Percentiles rank a stretch among this genome's conserved stretches.
Conservation (phyloP, 1,139 yeast genomes). For the Blastobotrys malaysiensis region DNA sequence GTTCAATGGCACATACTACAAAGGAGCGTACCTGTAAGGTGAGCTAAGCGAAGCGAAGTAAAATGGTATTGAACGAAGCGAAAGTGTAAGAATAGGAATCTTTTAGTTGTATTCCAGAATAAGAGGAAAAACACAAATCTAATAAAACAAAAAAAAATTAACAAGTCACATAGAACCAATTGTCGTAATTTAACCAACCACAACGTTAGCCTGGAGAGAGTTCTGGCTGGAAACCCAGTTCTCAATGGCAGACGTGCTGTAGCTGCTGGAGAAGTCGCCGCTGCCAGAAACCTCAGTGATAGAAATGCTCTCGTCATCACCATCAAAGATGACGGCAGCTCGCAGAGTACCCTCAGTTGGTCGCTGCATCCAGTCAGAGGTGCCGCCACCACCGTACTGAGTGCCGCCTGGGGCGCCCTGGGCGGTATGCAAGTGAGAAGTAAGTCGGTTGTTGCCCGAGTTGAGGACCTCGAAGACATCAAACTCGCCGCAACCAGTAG, state of each 20-base stretch:
- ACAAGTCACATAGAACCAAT: slow-evolving; percentile 1
- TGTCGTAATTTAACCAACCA: not conserved
- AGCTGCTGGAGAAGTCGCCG: slow-evolving; percentile 8
- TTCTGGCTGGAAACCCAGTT: slow-evolving; percentile 5
- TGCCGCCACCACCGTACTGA: slow-evolving; percentile 64
- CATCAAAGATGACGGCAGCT: slow-evolving; percentile 83
- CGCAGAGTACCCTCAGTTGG: slow-evolving; percentile 73
- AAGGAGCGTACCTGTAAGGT: not conserved
- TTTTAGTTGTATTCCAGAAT: not conserved
- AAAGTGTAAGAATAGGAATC: not conserved
- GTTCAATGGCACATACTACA: not conserved
- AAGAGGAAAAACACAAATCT: not conserved
- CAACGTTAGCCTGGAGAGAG: slow-evolving; percentile 1
- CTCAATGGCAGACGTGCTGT: slow-evolving; percentile 6
- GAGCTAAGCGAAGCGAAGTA: not conserved
- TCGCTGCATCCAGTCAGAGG: slow-evolving; percentile 80
- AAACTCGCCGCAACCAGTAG: slow-evolving; percentile 93
- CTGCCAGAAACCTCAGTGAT: slow-evolving; percentile 12
- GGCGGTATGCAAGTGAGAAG: slow-evolving; percentile 79
- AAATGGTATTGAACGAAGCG: not conserved
- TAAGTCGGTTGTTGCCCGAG: slow-evolving; percentile 67
- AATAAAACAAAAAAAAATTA: slow-evolving; percentile 2
- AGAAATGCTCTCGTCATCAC: slow-evolving; percentile 4
- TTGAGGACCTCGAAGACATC: slow-evolving; percentile 82
- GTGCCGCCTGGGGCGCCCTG: slow-evolving; percentile 57